phyloP scores from a whole-genome alignment of 768 basidiomycete genomes.

The Leucosporidium creatinivorum region DNA sequence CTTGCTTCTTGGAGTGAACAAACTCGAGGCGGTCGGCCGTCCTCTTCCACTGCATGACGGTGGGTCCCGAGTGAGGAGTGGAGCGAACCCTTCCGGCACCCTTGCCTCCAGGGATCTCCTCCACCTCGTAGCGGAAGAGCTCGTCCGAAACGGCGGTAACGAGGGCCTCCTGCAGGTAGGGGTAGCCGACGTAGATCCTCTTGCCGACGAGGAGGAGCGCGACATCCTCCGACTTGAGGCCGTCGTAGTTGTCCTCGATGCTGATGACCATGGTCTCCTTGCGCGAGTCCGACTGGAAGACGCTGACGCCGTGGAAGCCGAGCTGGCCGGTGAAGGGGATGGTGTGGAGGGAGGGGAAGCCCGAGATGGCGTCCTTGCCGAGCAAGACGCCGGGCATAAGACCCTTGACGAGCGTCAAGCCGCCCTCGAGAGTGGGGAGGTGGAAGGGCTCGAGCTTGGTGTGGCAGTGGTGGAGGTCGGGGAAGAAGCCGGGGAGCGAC shows the following conservation, averaged over 20 bases:
- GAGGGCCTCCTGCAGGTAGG: conserved; percentile 85
- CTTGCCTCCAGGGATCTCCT: conserved; percentile 12
- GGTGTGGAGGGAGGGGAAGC: conserved; percentile 92
- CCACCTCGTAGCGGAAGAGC: conserved; percentile 69
- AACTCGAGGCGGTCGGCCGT: conserved; percentile 76
- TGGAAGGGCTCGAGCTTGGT: conserved; percentile 77
- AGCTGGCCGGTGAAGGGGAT: conserved; percentile 68
- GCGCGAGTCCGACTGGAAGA: conserved; percentile 79
- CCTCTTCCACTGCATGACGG: conserved; percentile 65
- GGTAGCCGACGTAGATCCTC: conserved; percentile 79
- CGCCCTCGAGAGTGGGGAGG: conserved; percentile 66
- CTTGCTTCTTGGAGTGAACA: conserved; percentile 78
- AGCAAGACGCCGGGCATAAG: conserved; percentile 81
- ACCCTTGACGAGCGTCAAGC: conserved; percentile 75
- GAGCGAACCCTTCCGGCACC: not conserved
- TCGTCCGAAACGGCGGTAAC: conserved; percentile 81
- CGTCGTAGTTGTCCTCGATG: conserved; percentile 65
- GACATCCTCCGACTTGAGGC: conserved; percentile 58
- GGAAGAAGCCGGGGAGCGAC: conserved; percentile 91
- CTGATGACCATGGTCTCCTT: conserved; percentile 92
- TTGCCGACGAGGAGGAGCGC: conserved; percentile 68
- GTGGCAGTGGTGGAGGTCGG: conserved; percentile 68
- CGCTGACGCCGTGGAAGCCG: conserved; percentile 81
- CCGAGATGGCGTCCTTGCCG: conserved; percentile 77
- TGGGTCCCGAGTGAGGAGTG: conserved; percentile 34